Conservation (phyloP, 78 protist species). For the slime mould (Dictyostelium discoideum) region DNA sequence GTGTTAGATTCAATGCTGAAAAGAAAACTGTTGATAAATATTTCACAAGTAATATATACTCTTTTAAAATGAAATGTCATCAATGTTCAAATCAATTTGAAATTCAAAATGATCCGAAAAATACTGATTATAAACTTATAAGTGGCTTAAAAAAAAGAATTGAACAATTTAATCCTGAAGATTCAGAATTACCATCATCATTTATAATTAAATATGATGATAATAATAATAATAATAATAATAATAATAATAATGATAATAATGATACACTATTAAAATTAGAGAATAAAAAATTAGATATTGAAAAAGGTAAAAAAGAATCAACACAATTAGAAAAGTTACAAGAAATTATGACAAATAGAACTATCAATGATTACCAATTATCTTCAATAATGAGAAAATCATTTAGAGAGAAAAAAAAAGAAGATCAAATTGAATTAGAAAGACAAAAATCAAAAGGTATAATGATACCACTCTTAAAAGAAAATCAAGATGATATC, state of each 20-base stretch:
- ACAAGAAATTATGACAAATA: neutral
- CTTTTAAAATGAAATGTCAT: constrained; percentile 89
- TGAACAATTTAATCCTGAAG: neutral
- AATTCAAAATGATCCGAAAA: constrained; percentile 90
- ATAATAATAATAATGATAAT: neutral
- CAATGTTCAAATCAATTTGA: constrained; percentile 73
- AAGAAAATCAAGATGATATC: constrained; percentile 39
- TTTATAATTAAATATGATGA: neutral
- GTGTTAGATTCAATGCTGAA: constrained; percentile 95
- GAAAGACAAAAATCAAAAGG: constrained; percentile 48
- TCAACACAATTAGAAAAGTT: constrained; percentile 26
- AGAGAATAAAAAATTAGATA: constrained; percentile 36
- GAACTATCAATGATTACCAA: constrained; percentile 9
- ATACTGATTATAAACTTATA: constrained; percentile 64
- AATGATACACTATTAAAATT: constrained; percentile 43
- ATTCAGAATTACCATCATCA: constrained; percentile 29
- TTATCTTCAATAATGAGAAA: constrained; percentile 48
- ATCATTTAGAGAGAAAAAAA: constrained; percentile 48
- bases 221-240: neutral
- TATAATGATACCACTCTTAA: constrained; percentile 24
- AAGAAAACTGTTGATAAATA: constrained; percentile 90
- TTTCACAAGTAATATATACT: constrained; percentile 82
- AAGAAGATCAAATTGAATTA: constrained; percentile 15
- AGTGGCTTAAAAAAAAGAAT: constrained; percentile 57
- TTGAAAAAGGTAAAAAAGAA: constrained; percentile 7